A percentile compares a stretch with the other conserved stretches of the same genome.
phyloP scores from a whole-genome alignment of 2,329 filamentous ascomycete genomes.

The Microdochium trichocladiopsis region DNA sequence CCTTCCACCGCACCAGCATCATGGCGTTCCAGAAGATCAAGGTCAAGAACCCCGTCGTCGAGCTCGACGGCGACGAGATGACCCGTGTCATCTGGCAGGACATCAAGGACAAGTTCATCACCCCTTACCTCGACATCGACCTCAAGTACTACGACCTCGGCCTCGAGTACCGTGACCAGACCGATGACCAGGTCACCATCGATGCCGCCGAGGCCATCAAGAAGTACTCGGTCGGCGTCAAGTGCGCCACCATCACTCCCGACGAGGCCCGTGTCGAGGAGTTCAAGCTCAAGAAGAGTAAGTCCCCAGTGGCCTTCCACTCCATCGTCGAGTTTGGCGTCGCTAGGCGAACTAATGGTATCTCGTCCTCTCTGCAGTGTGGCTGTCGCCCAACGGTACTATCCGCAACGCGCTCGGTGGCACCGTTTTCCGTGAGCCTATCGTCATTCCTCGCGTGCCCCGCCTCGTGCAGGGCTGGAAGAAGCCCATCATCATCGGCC shows the following conservation, averaged over 20 bases:
- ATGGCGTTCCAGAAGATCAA: constrained; percentile 83
- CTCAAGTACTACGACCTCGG: constrained; percentile 98
- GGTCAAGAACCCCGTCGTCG: constrained; percentile 98
- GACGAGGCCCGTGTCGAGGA: constrained; percentile 95
- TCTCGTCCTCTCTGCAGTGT: constrained; percentile 54
- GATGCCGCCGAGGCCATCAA: constrained; percentile 97
- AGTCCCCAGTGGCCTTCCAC: constrained; percentile 22
- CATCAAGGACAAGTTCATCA: constrained; percentile 99
- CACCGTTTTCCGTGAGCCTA: constrained; percentile 98
- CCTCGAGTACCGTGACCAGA: constrained; percentile 90
- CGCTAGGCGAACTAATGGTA: constrained; percentile 4
- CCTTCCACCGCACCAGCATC: constrained; percentile 28
- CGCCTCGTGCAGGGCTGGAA: constrained; percentile 95
- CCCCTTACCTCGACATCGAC: constrained; percentile 92
- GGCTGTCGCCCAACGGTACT: constrained; percentile 95
- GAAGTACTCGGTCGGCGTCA: constrained; percentile 98
- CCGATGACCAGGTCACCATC: constrained; percentile 90
- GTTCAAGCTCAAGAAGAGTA: constrained; percentile 98
- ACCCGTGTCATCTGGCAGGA: constrained; percentile 98
- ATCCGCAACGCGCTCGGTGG: constrained; percentile 73
- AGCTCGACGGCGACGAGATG: constrained; percentile 95
- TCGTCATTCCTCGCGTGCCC: constrained; percentile 89
- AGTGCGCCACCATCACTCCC: constrained; percentile 98
- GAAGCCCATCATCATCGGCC: constrained; percentile 98
- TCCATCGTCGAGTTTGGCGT: not conserved